Conservation (phyloP, 2,329 filamentous ascomycete genomes). For the Xylariaceae sp. region DNA sequence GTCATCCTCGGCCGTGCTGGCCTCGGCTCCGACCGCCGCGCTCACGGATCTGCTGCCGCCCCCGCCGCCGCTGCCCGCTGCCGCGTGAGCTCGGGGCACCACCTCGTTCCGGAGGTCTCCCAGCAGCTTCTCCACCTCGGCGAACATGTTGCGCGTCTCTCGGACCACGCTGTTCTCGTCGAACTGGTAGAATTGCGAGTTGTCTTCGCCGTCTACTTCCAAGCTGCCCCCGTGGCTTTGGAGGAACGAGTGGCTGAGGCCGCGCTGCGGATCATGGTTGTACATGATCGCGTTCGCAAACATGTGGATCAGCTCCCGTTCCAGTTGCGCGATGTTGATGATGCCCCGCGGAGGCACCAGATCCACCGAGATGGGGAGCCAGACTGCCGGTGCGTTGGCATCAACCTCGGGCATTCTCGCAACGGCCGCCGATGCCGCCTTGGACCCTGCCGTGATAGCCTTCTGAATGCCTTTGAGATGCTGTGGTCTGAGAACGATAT, state of each 20-base stretch:
- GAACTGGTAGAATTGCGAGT: conserved; percentile 51
- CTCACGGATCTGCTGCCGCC: conserved; percentile 24
- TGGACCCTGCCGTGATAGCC: conserved; percentile 36
- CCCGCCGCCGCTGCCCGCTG: too few species aligned
- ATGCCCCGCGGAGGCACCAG: conserved; percentile 81
- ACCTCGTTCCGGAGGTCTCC: conserved; percentile 68
- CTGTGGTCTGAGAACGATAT: conserved; percentile 66
- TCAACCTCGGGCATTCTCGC: conserved; percentile 53
- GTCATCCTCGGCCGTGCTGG: conserved; percentile 39
- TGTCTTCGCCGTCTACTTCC: conserved; percentile 30
- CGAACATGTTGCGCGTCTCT: conserved; percentile 83
- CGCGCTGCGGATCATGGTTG: conserved; percentile 73
- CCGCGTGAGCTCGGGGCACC: conserved; percentile 34
- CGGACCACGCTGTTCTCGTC: conserved; percentile 83
- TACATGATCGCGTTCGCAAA: conserved; percentile 99
- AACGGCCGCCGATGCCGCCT: conserved; percentile 42
- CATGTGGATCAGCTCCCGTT: conserved; percentile 92
- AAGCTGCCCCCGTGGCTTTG: conserved; percentile 28
- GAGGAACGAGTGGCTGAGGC: conserved; percentile 57
- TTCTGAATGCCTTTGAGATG: conserved; percentile 72
- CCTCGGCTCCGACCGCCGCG: conserved; percentile 33
- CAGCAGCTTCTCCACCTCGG: conserved; percentile 74
- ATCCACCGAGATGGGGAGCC: conserved; percentile 65
- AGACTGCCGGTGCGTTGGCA: conserved; percentile 47
- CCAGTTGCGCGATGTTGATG: conserved; percentile 86